Evolutionary conservation across 2,329 filamentous ascomycete species (phyloP), one percentile per base, ranked within the genome.

Genomic region (Corniculantispora saksenae): DNA sequence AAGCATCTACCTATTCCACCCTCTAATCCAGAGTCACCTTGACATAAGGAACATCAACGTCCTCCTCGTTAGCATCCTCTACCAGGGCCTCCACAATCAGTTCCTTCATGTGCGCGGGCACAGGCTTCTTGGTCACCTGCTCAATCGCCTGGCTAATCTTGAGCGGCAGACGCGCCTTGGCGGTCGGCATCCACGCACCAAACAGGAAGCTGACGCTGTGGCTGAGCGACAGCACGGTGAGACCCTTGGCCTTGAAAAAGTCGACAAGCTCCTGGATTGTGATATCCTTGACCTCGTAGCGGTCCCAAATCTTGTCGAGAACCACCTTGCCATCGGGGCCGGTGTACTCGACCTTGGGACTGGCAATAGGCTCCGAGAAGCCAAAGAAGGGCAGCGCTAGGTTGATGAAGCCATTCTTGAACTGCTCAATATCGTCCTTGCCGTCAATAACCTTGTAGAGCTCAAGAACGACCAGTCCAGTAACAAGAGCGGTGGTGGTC

Each of bases 391-490:
- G 95, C 69, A 99, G 82, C 1, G 95, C 95, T 70, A 99, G 81
- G 81, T 99, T 99, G 80, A 98, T 85, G 79, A 99, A 99, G 19
- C 95, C 95, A 75, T 99, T 99, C 87, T 98, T 98, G 89, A 96
- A 99, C 80, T 98, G 92, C 81, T 98, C 95, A 69, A 97, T 90
- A 71, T 98, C 93, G n/a, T 86, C 87, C 84, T 99, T 97, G 75
- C 93, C 94, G 74, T 98, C 95, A 54, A 99, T 84, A 68, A 99
- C 87, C 87, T 99, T 99, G 89, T 92, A 97, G 56, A 98, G 82
- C 82, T 99, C 95, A 54, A 99, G 82, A 19, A 96, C 86, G 61
- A 99, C 93, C 54, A 99, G 84, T 66, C 95, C 95, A 3, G 95
- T 99, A 15, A 98, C 94, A 65, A 99, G 83, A 3, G 95, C 94